phyloP scores from a whole-genome alignment of 345 rosid species.

The Clarkia xantiana region DNA sequence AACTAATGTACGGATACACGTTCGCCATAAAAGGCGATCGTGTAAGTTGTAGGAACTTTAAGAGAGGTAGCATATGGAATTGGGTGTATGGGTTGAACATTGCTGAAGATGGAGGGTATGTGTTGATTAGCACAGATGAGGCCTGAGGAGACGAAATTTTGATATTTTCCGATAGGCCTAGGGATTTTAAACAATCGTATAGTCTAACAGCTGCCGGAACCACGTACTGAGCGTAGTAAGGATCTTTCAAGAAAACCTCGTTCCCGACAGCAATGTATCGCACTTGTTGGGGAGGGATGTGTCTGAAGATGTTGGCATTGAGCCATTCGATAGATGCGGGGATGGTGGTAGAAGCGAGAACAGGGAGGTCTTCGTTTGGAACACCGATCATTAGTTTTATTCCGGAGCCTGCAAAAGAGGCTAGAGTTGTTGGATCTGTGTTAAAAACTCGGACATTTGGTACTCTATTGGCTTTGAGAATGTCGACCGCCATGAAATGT shows the following conservation, averaged over 20 bases:
- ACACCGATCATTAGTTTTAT: constrained; percentile 21
- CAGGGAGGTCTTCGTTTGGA: constrained; percentile 26
- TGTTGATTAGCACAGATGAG: constrained; percentile 18
- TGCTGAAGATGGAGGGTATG: constrained; percentile 26
- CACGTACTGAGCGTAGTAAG: constrained; percentile 16
- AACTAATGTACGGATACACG: constrained; percentile 17
- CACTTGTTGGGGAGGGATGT: constrained; percentile 15
- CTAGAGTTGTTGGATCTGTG: constrained; percentile 12
- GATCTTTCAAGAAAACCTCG: constrained; percentile 22
- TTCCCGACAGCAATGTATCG: constrained; percentile 23
- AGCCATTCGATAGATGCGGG: constrained; percentile 19
- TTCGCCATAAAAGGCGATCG: constrained; percentile 22
- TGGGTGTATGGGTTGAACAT: constrained; percentile 17
- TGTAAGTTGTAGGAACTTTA: constrained; percentile 13
- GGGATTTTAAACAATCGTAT: constrained; percentile 13
- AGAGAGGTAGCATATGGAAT: constrained; percentile 10
- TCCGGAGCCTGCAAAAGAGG: constrained; percentile 21
- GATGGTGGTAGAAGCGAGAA: constrained; percentile 10
- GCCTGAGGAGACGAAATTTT: constrained; percentile 24
- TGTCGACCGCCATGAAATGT: constrained; percentile 4
- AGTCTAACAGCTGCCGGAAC: constrained; percentile 21
- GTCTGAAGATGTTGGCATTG: constrained; percentile 16
- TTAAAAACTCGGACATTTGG: constrained; percentile 22
- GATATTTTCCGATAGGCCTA: constrained; percentile 10
- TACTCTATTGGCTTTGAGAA: constrained; percentile 20